phyloP scores from a whole-genome alignment of 1,139 yeast species.

The Lodderomyces theae region DNA sequence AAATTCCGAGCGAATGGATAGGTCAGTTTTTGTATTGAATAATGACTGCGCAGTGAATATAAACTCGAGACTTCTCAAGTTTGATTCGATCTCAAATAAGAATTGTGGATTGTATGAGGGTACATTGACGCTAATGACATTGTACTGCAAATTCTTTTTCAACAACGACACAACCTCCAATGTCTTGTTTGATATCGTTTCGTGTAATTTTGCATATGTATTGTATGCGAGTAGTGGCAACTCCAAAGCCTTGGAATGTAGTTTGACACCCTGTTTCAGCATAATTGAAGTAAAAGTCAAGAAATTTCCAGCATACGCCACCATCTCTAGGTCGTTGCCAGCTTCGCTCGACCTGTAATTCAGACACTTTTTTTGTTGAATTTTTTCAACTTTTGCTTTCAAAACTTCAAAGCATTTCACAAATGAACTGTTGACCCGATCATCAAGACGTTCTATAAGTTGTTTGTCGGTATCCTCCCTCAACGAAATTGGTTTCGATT shows the following conservation, averaged over 20 bases:
- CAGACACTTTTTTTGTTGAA: conserved; percentile 3
- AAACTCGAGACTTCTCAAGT: conserved; percentile 18
- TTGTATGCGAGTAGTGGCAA: conserved; percentile 9
- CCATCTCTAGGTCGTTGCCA: conserved; percentile 16
- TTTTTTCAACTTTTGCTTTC: conserved; percentile 9
- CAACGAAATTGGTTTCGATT: conserved; percentile 4
- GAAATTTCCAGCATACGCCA: conserved; percentile 19
- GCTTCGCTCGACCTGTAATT: conserved; percentile 4
- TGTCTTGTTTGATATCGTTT: not conserved
- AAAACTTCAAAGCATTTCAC: conserved; percentile 16
- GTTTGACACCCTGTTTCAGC: conserved; percentile 22
- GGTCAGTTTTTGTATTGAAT: not conserved
- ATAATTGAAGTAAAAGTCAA: conserved; percentile 19
- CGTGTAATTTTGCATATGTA: conserved; percentile 11
- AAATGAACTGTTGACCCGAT: conserved; percentile 17
- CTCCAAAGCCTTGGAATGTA: conserved; percentile 19
- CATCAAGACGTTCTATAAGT: conserved; percentile 1
- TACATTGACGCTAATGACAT: conserved; percentile 22
- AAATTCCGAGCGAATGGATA: conserved; percentile 5
- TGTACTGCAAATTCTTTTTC: conserved; percentile 16
- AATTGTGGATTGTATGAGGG: conserved; percentile 29
- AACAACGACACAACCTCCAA: conserved; percentile 5
- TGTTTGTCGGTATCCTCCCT: not conserved
- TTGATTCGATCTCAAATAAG: conserved; percentile 22
- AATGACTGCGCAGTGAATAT: conserved; percentile 14